Percentiles rank a stretch among this genome's conserved stretches.
phyloP scores from a whole-genome alignment of 495 filamentous ascomycete genomes.

The Daldinia vernicosa region DNA sequence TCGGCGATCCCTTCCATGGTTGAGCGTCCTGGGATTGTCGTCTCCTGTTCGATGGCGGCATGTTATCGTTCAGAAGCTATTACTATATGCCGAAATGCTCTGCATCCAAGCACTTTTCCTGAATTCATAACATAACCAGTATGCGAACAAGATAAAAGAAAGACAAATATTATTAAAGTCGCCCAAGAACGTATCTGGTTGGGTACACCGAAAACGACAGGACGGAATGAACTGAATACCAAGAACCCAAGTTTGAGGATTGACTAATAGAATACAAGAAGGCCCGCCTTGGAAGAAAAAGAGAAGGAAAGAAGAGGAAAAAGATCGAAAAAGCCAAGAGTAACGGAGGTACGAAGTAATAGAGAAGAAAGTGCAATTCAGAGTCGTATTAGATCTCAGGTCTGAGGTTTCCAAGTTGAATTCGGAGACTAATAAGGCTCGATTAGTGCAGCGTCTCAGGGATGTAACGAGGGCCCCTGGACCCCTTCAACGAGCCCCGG shows the following conservation, averaged over 20 bases:
- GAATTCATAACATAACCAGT: slow-evolving; percentile 40
- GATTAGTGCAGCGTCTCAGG: slow-evolving; percentile 47
- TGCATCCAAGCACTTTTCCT: slow-evolving; percentile 37
- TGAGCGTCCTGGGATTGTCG: slow-evolving; percentile 28
- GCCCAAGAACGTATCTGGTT: slow-evolving; percentile 11
- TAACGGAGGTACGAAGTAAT: slow-evolving; percentile 35
- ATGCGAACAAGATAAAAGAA: slow-evolving; percentile 24
- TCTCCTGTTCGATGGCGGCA: slow-evolving; percentile 38
- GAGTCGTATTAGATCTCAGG: slow-evolving; percentile 48
- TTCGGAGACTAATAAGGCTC: slow-evolving; percentile 38
- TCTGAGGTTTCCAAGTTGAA: slow-evolving; percentile 39
- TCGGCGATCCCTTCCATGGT: slow-evolving; percentile 26
- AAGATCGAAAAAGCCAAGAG: slow-evolving; percentile 32
- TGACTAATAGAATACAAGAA: slow-evolving; percentile 42
- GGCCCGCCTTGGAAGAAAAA: slow-evolving; percentile 40
- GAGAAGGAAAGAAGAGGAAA: slow-evolving; percentile 44
- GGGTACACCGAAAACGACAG: slow-evolving; percentile 31
- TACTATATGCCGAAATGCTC: slow-evolving; percentile 38
- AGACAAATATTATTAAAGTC: slow-evolving; percentile 23
- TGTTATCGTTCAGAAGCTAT: slow-evolving; percentile 27
- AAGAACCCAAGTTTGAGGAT: slow-evolving; percentile 34
- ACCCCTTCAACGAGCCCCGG: slow-evolving; percentile 42
- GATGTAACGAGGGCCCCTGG: slow-evolving; percentile 45
- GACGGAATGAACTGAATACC: slow-evolving; percentile 31
- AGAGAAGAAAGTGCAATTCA: slow-evolving; percentile 44